These are phyloP conservation scores for Eimeria necatrix DNA, from an alignment of 169 alveolate species.

Conservation along the genomic window DNA sequence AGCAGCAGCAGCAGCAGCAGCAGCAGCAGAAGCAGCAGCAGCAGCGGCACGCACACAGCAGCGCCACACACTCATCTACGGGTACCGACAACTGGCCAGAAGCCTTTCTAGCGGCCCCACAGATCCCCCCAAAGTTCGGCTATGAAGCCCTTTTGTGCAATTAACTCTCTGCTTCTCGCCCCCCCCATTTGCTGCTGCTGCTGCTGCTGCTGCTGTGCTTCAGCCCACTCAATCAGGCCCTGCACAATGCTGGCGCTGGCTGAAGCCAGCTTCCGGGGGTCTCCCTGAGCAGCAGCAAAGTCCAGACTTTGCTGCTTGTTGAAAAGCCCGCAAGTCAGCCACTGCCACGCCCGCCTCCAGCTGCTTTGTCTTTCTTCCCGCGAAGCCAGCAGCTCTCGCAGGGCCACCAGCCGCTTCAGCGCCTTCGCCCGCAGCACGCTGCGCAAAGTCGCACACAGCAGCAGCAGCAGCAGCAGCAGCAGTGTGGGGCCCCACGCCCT, in stretches of 20 bases:
- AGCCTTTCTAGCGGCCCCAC: no score
- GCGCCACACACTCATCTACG: background rate
- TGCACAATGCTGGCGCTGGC: constrained; percentile 4
- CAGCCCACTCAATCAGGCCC: background rate
- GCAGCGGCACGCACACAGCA: no score
- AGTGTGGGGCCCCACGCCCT: no score
- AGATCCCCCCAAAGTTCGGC: no score
- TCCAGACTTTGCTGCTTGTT: background rate
- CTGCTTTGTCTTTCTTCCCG: background rate
- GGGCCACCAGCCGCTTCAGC: background rate
- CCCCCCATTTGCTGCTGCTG: no score
- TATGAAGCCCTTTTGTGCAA: no score
- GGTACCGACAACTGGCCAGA: no score
- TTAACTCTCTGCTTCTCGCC: no score
- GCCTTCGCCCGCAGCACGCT: constrained; percentile 70
- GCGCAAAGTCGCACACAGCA: background rate
- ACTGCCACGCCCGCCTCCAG: constrained; percentile 39
- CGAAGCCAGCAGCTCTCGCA: background rate
- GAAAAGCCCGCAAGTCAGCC: background rate
- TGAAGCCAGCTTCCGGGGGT: background rate
- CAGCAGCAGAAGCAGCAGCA: background rate
- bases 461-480: no score
- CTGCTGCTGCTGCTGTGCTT: no score
- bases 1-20: background rate
- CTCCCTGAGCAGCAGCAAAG: background rate